Evolutionary conservation across 2,329 filamentous ascomycete genomes (phyloP).

Genomic region (Catunica adiposa): DNA sequence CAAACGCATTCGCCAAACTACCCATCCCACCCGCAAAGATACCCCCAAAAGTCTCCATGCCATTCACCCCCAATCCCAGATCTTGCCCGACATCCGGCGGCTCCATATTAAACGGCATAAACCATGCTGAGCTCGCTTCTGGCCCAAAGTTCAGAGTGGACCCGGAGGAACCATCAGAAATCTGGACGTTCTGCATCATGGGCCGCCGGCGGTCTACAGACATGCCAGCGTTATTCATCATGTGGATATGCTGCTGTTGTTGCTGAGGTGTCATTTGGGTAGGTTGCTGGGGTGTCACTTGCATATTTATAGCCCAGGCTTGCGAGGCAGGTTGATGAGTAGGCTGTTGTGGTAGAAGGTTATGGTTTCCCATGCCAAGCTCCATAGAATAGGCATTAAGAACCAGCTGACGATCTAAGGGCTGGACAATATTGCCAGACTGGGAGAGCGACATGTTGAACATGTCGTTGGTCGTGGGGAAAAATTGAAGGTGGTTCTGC

Average conservation of each 20-base stretch:
- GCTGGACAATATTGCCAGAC: constrained; percentile 40
- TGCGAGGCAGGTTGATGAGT: background rate
- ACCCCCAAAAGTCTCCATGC: constrained; percentile 32
- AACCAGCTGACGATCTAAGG: constrained; percentile 60
- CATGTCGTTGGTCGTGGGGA: constrained; percentile 33
- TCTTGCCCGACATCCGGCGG: constrained; percentile 46
- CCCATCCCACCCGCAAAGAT: constrained; percentile 30
- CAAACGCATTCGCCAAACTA: constrained; percentile 22
- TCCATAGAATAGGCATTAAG: constrained; percentile 54
- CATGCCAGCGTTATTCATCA: background rate
- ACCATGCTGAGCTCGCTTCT: constrained; percentile 58
- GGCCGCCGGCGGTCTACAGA: background rate
- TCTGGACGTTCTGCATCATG: background rate
- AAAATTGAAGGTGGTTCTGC: constrained; percentile 23
- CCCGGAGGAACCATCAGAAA: background rate
- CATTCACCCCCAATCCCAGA: constrained; percentile 22
- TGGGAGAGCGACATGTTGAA: constrained; percentile 35
- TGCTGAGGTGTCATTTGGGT: background rate
- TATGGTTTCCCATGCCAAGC: constrained; percentile 23
- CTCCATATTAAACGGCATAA: constrained; percentile 83
- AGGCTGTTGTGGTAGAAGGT: constrained; percentile 21
- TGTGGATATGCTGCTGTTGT: background rate
- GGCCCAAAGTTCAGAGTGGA: constrained; percentile 18
- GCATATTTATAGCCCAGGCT: background rate
- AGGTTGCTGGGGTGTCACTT: background rate